phyloP scores from a whole-genome alignment of 805 yeast genomes.

The Kuraishia floccosa region DNA sequence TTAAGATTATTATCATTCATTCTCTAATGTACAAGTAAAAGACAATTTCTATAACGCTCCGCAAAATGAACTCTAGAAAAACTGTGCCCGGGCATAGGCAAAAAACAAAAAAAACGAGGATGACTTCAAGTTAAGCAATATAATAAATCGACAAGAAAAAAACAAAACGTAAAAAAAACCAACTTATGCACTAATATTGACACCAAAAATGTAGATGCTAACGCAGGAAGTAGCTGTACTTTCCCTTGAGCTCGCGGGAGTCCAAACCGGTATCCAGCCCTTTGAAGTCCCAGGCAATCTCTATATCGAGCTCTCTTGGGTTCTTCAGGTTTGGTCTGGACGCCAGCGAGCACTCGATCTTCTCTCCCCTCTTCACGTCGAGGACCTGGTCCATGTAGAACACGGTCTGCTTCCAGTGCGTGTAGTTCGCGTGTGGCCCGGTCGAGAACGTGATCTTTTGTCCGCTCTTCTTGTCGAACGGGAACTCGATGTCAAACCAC shows the following conservation, averaged over 20 bases:
- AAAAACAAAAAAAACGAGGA: too few species aligned
- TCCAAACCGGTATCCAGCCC: constrained; percentile 25
- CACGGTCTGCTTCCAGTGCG: constrained; percentile 98
- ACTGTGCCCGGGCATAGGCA: too few species aligned
- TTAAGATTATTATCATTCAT: too few species aligned
- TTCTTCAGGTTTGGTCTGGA: constrained; percentile 68
- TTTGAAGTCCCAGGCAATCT: constrained; percentile 45
- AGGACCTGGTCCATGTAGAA: constrained; percentile 80
- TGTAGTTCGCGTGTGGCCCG: constrained; percentile 88
- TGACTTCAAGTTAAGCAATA: too few species aligned
- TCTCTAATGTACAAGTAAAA: too few species aligned
- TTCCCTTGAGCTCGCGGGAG: constrained; percentile 44
- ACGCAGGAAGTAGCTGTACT: constrained; percentile 63
- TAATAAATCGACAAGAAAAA: too few species aligned
- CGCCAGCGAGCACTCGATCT: constrained; percentile 56
- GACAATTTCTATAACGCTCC: too few species aligned
- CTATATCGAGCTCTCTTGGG: constrained; percentile 86
- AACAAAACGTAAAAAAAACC: too few species aligned
- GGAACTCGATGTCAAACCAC: constrained; percentile 94
- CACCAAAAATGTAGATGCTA: too few species aligned
- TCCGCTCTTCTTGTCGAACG: constrained; percentile 33
- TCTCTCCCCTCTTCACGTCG: constrained; percentile 67
- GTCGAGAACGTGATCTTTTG: constrained; percentile 74
- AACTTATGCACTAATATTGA: too few species aligned
- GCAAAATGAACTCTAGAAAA: too few species aligned